Evolutionary conservation across 345 rosid genomes (phyloP).

Genomic region (Linum lewisii): DNA sequence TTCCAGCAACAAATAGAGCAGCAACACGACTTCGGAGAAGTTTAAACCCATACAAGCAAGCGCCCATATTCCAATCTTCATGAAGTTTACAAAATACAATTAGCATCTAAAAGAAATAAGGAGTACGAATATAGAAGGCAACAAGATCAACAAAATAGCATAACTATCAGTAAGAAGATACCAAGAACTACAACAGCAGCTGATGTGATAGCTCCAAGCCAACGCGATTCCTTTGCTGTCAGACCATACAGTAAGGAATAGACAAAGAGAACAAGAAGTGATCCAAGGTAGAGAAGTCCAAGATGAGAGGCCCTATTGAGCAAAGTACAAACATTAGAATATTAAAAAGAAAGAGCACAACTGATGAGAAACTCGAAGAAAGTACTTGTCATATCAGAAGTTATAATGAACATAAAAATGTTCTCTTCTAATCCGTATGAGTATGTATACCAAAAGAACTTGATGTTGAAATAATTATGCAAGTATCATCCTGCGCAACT

Average conservation of each 20-base stretch:
- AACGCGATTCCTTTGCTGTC: constrained; percentile 82
- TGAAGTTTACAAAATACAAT: constrained; percentile 16
- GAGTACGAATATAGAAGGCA: constrained; percentile 4
- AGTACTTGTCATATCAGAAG: neutral
- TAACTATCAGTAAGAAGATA: constrained; percentile 18
- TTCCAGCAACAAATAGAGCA: constrained; percentile 91
- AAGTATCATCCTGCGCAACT: too few relatives aligned
- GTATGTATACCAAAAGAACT: neutral
- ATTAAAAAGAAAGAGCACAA: neutral
- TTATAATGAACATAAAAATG: too few relatives aligned
- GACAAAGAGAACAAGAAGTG: constrained; percentile 77
- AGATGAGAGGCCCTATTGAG: constrained; percentile 86
- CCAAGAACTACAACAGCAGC: constrained; percentile 94
- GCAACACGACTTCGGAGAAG: constrained; percentile 80
- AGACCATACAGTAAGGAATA: constrained; percentile 89
- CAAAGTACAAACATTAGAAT: constrained; percentile 14
- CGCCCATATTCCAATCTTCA: constrained; percentile 98
- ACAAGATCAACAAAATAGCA: constrained; percentile 12
- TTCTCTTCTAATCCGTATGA: too few relatives aligned
- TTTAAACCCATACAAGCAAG: constrained; percentile 91
- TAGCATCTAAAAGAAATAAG: constrained; percentile 2
- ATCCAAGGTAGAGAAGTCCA: constrained; percentile 78
- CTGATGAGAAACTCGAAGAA: neutral
- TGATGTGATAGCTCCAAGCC: constrained; percentile 97
- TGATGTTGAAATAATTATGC: neutral